A percentile compares a stretch with the other conserved stretches of the same genome.
These are phyloP conservation scores for Remersonia thermophila DNA, from an alignment of 2,329 filamentous ascomycete species.

Conservation along the genomic window DNA sequence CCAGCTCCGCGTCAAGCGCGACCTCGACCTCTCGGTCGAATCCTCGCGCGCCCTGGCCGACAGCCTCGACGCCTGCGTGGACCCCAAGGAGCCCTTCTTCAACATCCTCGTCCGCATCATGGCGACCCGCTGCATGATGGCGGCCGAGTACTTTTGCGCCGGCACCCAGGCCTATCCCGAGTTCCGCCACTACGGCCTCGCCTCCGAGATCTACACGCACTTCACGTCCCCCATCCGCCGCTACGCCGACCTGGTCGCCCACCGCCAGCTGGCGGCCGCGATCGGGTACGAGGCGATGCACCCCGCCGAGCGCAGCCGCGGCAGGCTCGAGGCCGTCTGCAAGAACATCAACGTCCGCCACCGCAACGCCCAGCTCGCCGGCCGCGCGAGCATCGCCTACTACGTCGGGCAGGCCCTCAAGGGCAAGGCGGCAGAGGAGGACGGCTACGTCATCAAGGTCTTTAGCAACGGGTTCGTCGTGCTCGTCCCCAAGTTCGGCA, in stretches of 20 bases:
- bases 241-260: constrained; percentile 91
- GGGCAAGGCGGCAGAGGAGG: constrained; percentile 62
- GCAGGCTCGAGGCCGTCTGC: constrained; percentile 83
- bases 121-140: constrained; percentile 98
- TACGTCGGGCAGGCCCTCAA: constrained; percentile 95
- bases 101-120: constrained; percentile 97
- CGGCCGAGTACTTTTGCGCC: constrained; percentile 94
- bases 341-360: constrained; percentile 97
- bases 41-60: constrained; percentile 89
- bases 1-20: constrained; percentile 79
- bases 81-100: constrained; percentile 80
- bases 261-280: constrained; percentile 86
- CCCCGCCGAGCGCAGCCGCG: constrained; percentile 65
- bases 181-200: constrained; percentile 93
- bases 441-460: constrained; percentile 92
- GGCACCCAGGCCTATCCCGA: constrained; percentile 87
- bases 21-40: constrained; percentile 67
- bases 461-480: constrained; percentile 97
- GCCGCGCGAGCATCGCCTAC: constrained; percentile 88
- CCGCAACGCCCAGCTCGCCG: constrained; percentile 92
- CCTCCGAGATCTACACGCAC: constrained; percentile 94
- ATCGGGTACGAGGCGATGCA: constrained; percentile 89
- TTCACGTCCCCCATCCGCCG: constrained; percentile 96
- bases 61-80: constrained; percentile 74
- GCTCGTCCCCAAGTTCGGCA: constrained; percentile 88